Evolutionary conservation across 768 basidiomycete genomes (phyloP), one percentile per base, ranked within the genome.

Genomic region (Boletus barrowsii): DNA sequence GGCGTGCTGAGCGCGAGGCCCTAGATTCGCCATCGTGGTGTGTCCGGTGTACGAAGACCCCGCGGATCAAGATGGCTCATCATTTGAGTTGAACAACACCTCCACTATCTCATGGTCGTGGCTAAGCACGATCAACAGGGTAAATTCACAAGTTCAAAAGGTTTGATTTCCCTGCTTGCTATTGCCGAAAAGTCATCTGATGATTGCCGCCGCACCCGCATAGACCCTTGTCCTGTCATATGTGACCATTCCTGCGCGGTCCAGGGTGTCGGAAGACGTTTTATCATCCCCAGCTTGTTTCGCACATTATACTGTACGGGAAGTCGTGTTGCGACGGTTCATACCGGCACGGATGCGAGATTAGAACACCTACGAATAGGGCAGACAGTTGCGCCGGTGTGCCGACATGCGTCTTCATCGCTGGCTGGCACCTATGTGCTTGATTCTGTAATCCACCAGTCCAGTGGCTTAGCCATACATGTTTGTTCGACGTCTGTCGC

Each of bases 121-220:
- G 95, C 80, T 99, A 29, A 93, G 92, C 71, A 99, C 97, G 1
- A 82, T 99, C 57, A 98, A 97, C 67, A 84, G 97, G 36, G 96
- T 98, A 13, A 98, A 96, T 69, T 86, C 92, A 0, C 93, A 97
- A 67, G 96, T 98, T 5, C 93, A 94, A 73, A 99, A 99, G 83
- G 96, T 92, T 22, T 15, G 93, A 87, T 29, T 24, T 60, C 55
- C 42, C 15, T 36, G 24, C 49, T 11, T 24, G 9, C 15, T 43
- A 8, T 11, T 17, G 11, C 20, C 10, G 6, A 43, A 47, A 22
- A 9, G 26, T 11, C 36, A 22, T 49, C 54, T 57, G 37, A 55
- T 42, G 40, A 24, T 62, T 32, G 5, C 35, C 22, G 7, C 37
- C 24, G 24, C 4, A 36, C 26, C 10, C 51, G 47, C 10, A 10